These are phyloP conservation scores for Secale cereale DNA, from an alignment of 176 grass and related monocot species.

Conservation along the genomic window DNA sequence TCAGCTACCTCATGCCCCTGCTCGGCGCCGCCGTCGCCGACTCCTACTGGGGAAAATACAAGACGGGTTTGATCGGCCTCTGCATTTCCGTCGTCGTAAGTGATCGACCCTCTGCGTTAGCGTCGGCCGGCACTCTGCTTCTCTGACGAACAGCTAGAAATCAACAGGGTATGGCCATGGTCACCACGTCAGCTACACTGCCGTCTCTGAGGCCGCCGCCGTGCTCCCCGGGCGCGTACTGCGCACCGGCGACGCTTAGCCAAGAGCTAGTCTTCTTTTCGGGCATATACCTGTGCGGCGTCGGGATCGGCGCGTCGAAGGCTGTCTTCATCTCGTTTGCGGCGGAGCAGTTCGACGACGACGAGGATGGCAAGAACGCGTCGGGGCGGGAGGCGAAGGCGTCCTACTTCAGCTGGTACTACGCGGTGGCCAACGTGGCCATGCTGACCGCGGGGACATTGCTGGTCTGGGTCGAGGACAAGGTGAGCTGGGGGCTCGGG, in stretches of 20 bases:
- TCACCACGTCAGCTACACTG: slow-evolving; percentile 20
- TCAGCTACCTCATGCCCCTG: slow-evolving; percentile 56
- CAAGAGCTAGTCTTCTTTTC: slow-evolving; percentile 38
- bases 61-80: slow-evolving; percentile 38
- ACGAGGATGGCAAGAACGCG: background rate
- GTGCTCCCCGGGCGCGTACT: slow-evolving; percentile 25
- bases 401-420: slow-evolving; percentile 63
- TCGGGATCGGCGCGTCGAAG: slow-evolving; percentile 38
- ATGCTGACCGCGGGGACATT: slow-evolving; percentile 41
- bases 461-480: slow-evolving; percentile 51
- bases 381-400: slow-evolving; percentile 13
- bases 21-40: slow-evolving; percentile 58
- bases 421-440: slow-evolving; percentile 39
- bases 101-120: background rate
- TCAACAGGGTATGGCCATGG: slow-evolving; percentile 15
- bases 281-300: slow-evolving; percentile 39
- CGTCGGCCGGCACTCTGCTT: background rate
- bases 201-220: slow-evolving; percentile 25
- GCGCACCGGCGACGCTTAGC: slow-evolving; percentile 21
- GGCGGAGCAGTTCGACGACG: slow-evolving; percentile 46
- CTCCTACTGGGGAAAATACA: slow-evolving; percentile 59
- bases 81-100: slow-evolving; percentile 46
- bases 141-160: slow-evolving; percentile 11
- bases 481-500: slow-evolving; percentile 58
- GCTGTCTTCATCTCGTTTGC: slow-evolving; percentile 40